Percentiles rank a stretch among this genome's conserved stretches.
These are phyloP conservation scores for Diversispora eburnea DNA, from an alignment of 192 early-diverging fungal species.

Conservation along the genomic window DNA sequence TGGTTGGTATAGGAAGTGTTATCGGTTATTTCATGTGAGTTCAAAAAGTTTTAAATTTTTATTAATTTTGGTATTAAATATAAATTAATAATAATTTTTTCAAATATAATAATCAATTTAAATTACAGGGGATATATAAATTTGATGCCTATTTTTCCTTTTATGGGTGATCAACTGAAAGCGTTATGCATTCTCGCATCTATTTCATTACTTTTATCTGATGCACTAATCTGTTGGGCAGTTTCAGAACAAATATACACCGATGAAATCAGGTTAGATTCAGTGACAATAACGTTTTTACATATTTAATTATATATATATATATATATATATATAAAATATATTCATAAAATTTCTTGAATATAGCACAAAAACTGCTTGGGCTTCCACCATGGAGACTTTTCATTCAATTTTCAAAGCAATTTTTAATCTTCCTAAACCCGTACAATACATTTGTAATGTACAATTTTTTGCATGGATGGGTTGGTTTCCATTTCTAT, in stretches of 20 bases:
- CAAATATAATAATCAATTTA: too few species aligned
- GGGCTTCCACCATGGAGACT: background rate
- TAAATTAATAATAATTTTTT: too few species aligned
- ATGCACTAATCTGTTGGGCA: conserved; percentile 68
- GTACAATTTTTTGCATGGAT: conserved; percentile 98
- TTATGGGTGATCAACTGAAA: conserved; percentile 78
- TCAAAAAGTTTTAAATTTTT: background rate
- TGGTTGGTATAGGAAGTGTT: conserved; percentile 84
- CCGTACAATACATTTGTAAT: conserved; percentile 75
- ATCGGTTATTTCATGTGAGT: conserved; percentile 77
- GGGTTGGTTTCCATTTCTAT: conserved; percentile 94
- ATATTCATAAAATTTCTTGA: background rate
- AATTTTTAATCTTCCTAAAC: conserved; percentile 62
- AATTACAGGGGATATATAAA: conserved; percentile 68
- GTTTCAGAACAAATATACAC: conserved; percentile 50
- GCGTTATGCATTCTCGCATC: conserved; percentile 76
- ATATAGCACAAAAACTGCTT: background rate
- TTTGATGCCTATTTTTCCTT: conserved; percentile 61
- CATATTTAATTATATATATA: background rate
- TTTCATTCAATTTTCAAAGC: conserved; percentile 37
- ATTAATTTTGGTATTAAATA: background rate
- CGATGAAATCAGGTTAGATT: background rate
- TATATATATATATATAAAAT: conserved; percentile 10
- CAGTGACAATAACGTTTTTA: too few species aligned
- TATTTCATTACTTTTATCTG: conserved; percentile 54